Base-by-base conservation (phyloP, 2,329 filamentous ascomycete species). In the Trichoderma arundinaceum region DNA sequence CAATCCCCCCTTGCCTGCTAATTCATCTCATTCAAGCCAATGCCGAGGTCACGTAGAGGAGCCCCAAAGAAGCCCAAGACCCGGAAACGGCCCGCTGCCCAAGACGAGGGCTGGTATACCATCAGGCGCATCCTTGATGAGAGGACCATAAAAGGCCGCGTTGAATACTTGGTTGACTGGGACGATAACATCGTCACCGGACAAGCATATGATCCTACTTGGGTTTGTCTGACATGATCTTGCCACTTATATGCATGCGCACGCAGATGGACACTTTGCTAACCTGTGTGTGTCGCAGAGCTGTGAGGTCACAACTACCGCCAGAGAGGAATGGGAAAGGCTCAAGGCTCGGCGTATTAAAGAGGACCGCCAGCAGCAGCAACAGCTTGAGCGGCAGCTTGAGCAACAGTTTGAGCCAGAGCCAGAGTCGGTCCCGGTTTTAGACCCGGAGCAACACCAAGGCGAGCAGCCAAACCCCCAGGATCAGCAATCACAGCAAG, bases 91-190 rank as follows among this genome's bases (percentile, higher is more conserved):
- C 65, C 60, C 48, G 44, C 66, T 54, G 41, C 68, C 57, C 49
- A 67, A 53, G 68, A 72, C 53, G 70, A 73, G 62, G 71, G 67
- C 43, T 80, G 77, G 77, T 79, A 64, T 35, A 67, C 54, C 12
- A 77, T 80, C 66, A 72, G 67, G n/a, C 68, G 68, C 10, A 78
- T 81, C 33, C 59, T 80, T 53, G 72, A 75, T 53, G 77, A 81
- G 69, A 73, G 72, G 65, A 41, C 58, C 10, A 58, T 68, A 43
- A 70, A 69, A 6, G 72, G 71, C 33, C 66, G 66, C 41, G 68
- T 72, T 13, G 69, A 78, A 64, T 81, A 79, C 51, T 67, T 79
- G 17, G 75, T 81, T 13, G 75, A 79, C 64, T 81, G 79, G 78
- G 76, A 76, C 60, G 72, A 75, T 66, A 69, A 77, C 58, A 32